A percentile compares a stretch with the other conserved stretches of the same genome.
These are phyloP conservation scores for Penicillium sp. DNA, from an alignment of 2,329 filamentous ascomycete genomes.

Conservation along the genomic window DNA sequence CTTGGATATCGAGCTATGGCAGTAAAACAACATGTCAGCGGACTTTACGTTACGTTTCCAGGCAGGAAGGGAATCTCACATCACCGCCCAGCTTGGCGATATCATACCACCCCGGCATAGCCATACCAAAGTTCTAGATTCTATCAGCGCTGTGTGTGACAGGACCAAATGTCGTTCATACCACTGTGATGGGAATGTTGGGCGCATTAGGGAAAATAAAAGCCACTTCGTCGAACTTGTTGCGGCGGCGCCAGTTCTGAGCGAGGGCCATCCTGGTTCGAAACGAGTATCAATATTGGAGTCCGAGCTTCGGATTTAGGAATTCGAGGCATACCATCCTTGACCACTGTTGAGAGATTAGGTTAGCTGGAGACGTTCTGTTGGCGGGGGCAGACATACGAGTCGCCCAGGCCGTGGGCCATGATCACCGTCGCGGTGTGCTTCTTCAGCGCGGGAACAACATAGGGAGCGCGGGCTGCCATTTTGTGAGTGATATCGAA, in stretches of 20 bases:
- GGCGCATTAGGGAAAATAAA: constrained; percentile 95
- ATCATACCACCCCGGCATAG: constrained; percentile 71
- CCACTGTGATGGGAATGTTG: constrained; percentile 78
- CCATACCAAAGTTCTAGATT: constrained; percentile 69
- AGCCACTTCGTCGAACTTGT: constrained; percentile 83
- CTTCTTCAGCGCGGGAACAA: constrained; percentile 75
- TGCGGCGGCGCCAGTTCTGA: constrained; percentile 79
- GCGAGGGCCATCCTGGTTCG: constrained; percentile 67
- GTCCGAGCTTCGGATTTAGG: background rate
- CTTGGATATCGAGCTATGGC: constrained; percentile 42
- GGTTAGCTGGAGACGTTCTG: constrained; percentile 2
- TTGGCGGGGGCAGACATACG: constrained; percentile 50
- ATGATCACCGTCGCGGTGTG: constrained; percentile 97
- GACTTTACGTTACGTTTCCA: too few species aligned
- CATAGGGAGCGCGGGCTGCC: constrained; percentile 57
- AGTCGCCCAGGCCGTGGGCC: constrained; percentile 87
- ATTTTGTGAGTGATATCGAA: constrained; percentile 32
- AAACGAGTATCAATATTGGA: background rate
- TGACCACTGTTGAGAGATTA: constrained; percentile 41
- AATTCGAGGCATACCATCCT: constrained; percentile 42
- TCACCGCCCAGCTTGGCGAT: constrained; percentile 47
- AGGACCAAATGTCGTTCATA: constrained; percentile 43
- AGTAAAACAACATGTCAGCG: background rate
- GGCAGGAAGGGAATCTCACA: constrained; percentile 28
- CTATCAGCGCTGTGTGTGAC: background rate